These are phyloP conservation scores for Aspergillus versicolor DNA, from an alignment of 2,329 filamentous ascomycete genomes.

Conservation along the genomic window DNA sequence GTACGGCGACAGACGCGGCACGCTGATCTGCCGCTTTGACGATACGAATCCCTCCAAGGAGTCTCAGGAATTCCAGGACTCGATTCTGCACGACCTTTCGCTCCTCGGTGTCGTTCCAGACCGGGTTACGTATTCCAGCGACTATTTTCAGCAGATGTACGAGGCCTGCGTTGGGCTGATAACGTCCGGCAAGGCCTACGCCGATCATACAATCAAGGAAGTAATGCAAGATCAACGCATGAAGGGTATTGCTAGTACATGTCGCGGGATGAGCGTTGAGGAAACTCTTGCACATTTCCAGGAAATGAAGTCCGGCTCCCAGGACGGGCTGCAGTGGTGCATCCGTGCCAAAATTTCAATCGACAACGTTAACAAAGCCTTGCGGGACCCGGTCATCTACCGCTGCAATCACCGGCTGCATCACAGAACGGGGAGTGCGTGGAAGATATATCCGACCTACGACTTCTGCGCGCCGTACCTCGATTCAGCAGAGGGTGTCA, in stretches of 20 bases:
- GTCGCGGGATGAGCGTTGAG: conserved; percentile 74
- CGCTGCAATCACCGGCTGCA: conserved; percentile 73
- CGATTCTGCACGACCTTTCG: conserved; percentile 86
- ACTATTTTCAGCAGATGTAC: conserved; percentile 93
- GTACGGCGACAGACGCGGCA: conserved; percentile 75
- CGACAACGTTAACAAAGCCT: conserved; percentile 89
- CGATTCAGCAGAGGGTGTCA: conserved; percentile 63
- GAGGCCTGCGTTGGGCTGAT: conserved; percentile 82
- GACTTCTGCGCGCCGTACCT: conserved; percentile 67
- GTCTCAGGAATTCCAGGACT: conserved; percentile 92
- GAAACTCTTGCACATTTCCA: conserved; percentile 84
- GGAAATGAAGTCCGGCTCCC: conserved; percentile 85
- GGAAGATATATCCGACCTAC: conserved; percentile 68
- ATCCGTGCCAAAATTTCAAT: conserved; percentile 92
- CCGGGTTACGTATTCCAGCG: conserved; percentile 84
- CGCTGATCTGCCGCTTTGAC: conserved; percentile 86
- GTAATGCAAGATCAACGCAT: conserved; percentile 82
- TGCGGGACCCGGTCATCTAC: conserved; percentile 97
- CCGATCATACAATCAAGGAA: conserved; percentile 89
- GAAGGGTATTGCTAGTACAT: conserved; percentile 77
- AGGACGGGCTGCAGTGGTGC: conserved; percentile 79
- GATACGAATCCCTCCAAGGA: conserved; percentile 98
- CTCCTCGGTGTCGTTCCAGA: conserved; percentile 92
- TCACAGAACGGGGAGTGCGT: conserved; percentile 62
- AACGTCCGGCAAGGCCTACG: conserved; percentile 83